Evolutionary conservation across 169 alveolate genomes (phyloP).

Genomic region (Plasmodium coatneyi): DNA sequence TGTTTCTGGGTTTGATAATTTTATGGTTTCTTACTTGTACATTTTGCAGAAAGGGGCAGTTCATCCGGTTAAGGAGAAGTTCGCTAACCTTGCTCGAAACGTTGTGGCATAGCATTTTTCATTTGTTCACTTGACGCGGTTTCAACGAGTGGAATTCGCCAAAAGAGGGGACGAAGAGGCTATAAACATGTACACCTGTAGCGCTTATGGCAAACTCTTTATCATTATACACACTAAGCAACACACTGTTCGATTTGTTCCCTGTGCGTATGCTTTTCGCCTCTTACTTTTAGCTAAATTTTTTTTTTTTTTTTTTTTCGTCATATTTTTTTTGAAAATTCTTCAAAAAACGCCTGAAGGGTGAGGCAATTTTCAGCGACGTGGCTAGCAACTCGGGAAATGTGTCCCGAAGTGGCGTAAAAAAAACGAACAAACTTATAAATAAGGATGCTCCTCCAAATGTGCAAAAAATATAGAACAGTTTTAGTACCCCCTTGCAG

Average conservation of each 20-base stretch:
- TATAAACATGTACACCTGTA: not conserved
- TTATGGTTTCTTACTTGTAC: slow-evolving; percentile 79
- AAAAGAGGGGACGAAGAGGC: not conserved
- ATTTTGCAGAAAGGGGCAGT: slow-evolving; percentile 23
- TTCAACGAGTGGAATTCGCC: not conserved
- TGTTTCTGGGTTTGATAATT: slow-evolving; percentile 80
- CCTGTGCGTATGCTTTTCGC: not conserved
- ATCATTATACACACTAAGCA: not conserved
- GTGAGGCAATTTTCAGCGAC: not conserved
- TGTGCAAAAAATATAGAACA: not conserved
- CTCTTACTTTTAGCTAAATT: not conserved
- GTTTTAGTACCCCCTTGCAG: not conserved
- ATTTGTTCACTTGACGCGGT: not conserved
- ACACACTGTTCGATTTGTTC: not conserved
- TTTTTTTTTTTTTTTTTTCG: not conserved
- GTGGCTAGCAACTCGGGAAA: not conserved
- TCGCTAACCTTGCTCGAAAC: slow-evolving; percentile 8
- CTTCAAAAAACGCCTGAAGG: not conserved
- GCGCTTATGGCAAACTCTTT: not conserved
- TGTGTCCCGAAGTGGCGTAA: not conserved
- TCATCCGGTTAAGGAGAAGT: not conserved
- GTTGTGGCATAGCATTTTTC: slow-evolving; percentile 46
- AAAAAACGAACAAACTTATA: not conserved
- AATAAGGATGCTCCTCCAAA: not conserved
- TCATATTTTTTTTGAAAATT: not conserved